phyloP scores from a whole-genome alignment of 208 protist genomes.

The Trypanosoma cruzi region DNA sequence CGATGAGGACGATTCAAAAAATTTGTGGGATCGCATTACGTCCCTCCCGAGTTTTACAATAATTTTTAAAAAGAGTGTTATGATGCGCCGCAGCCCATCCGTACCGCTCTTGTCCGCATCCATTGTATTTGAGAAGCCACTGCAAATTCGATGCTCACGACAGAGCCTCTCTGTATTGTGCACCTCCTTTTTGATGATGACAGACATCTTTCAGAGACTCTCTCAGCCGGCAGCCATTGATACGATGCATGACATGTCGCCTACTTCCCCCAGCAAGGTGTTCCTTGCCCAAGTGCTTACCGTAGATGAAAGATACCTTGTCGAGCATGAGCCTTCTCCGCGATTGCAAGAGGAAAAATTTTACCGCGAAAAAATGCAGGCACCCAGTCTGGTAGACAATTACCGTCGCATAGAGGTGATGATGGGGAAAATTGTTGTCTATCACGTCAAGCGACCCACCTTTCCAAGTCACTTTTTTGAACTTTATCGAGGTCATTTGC shows the following conservation, averaged over 20 bases:
- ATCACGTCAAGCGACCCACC: slow-evolving; percentile 32
- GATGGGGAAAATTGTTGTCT: slow-evolving; percentile 36
- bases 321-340: slow-evolving; percentile 9
- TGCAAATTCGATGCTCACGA: slow-evolving; percentile 27
- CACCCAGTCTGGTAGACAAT: neutral
- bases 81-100: slow-evolving; percentile 25
- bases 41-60: slow-evolving; percentile 3
- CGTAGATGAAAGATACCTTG: slow-evolving; percentile 19
- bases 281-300: slow-evolving; percentile 16
- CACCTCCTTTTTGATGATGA: slow-evolving; percentile 33
- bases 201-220: slow-evolving; percentile 30
- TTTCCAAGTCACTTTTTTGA: slow-evolving; percentile 43
- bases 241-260: neutral
- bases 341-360: slow-evolving; percentile 17
- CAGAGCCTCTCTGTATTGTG: slow-evolving; percentile 42
- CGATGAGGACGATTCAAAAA: neutral
- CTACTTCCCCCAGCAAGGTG: neutral
- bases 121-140: slow-evolving; percentile 4
- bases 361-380: slow-evolving; percentile 6
- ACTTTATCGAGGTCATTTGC: slow-evolving; percentile 31
- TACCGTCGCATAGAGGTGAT: slow-evolving; percentile 32
- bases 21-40: slow-evolving; percentile 3
- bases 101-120: slow-evolving; percentile 7
- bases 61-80: slow-evolving; percentile 27
- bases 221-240: neutral